Evolutionary conservation across 768 basidiomycete genomes (phyloP).

Genomic region (Amanita rimosa): DNA sequence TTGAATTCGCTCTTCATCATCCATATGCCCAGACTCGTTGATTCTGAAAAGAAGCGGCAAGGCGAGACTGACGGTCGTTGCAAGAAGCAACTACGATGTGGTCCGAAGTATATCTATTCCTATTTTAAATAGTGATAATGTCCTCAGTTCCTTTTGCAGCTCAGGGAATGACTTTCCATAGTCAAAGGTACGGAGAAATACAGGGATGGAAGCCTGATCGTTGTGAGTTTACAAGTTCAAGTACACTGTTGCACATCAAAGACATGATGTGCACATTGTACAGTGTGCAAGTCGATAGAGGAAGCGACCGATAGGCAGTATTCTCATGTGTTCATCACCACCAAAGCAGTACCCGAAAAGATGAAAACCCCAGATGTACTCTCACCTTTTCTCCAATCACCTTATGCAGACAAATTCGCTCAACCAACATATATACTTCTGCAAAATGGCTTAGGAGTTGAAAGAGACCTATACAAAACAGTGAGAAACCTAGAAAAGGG

Average conservation of each 20-base stretch:
- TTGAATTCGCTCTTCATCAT: background rate
- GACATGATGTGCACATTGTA: background rate
- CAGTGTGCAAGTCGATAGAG: slow-evolving; percentile 47
- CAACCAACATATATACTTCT: slow-evolving; percentile 53
- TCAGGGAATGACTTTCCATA: slow-evolving; percentile 44
- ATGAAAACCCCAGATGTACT: slow-evolving; percentile 44
- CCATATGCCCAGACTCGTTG: slow-evolving; percentile 32
- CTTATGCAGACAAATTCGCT: slow-evolving; percentile 31
- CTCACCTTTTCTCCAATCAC: slow-evolving; percentile 36
- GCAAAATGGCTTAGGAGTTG: slow-evolving; percentile 68
- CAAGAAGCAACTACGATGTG: slow-evolving; percentile 54
- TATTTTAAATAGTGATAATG: background rate
- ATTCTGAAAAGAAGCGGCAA: slow-evolving; percentile 45
- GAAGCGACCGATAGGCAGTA: slow-evolving; percentile 54
- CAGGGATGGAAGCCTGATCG: slow-evolving; percentile 53
- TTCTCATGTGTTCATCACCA: slow-evolving; percentile 54
- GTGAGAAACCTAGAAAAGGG: slow-evolving; percentile 27
- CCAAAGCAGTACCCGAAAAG: slow-evolving; percentile 64
- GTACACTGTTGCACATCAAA: background rate
- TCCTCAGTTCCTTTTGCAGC: slow-evolving; percentile 18
- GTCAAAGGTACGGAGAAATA: slow-evolving; percentile 47
- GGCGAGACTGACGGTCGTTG: slow-evolving; percentile 61
- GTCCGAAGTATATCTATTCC: slow-evolving; percentile 28
- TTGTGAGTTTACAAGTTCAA: slow-evolving; percentile 25
- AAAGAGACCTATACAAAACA: slow-evolving; percentile 50